Percentiles rank a stretch among this genome's conserved stretches.
Evolutionary conservation across 2,329 filamentous ascomycete species (phyloP).

Genomic region (Plenodomus tracheiphilus): DNA sequence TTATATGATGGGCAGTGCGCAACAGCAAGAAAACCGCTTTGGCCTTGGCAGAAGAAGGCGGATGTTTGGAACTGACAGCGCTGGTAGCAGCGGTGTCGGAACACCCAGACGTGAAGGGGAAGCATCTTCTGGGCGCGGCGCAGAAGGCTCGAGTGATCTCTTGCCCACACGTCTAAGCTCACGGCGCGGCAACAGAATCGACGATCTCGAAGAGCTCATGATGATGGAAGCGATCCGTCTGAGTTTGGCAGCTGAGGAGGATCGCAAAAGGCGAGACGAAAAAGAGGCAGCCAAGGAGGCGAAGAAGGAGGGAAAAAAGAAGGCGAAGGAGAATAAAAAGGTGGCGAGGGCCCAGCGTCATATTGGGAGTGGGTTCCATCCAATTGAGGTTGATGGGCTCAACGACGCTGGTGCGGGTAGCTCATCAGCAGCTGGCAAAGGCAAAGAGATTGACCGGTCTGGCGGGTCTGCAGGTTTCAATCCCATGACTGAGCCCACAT

Average conservation of each 20-base stretch:
- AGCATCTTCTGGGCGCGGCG: constrained; percentile 31
- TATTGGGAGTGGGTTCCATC: constrained; percentile 50
- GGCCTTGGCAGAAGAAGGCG: constrained; percentile 50
- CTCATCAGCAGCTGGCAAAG: constrained; percentile 47
- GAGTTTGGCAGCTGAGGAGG: constrained; percentile 90
- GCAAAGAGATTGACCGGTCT: constrained; percentile 52
- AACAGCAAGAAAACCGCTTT: constrained; percentile 55
- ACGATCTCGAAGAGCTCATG: constrained; percentile 97
- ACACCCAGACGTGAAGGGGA: constrained; percentile 48
- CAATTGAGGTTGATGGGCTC: constrained; percentile 57
- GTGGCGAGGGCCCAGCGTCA: constrained; percentile 70
- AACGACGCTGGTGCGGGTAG: constrained; percentile 30
- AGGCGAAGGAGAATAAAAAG: constrained; percentile 67
- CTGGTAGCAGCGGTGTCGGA: constrained; percentile 49
- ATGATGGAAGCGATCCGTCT: constrained; percentile 94
- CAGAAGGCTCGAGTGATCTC: constrained; percentile 42
- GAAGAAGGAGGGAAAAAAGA: constrained; percentile 83
- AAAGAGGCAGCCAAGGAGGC: constrained; percentile 80
- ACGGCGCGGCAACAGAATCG: constrained; percentile 65
- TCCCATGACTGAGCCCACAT: constrained; percentile 48
- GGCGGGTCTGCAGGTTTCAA: constrained; percentile 45
- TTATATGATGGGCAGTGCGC: constrained; percentile 74
- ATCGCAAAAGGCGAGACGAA: constrained; percentile 82
- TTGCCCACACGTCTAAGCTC: constrained; percentile 53
- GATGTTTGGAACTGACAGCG: constrained; percentile 55